A percentile compares a stretch with the other conserved stretches of the same genome.
These are phyloP conservation scores for Calonectria montana DNA, from an alignment of 2,329 filamentous ascomycete genomes.

Conservation along the genomic window DNA sequence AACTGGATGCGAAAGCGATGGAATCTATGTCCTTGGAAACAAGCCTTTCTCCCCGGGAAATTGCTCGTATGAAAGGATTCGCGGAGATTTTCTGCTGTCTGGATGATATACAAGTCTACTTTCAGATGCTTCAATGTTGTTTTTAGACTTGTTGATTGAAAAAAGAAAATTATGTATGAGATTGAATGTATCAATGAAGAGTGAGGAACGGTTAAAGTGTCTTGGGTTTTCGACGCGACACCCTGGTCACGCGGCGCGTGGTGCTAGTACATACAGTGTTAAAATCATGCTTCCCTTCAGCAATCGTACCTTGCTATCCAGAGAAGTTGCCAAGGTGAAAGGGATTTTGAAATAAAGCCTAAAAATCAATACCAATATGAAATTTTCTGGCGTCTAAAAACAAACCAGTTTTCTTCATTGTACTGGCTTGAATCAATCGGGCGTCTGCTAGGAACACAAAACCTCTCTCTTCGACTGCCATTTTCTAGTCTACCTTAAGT, in stretches of 20 bases:
- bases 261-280: neutral
- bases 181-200: neutral
- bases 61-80: neutral
- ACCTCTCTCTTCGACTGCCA: too few relatives aligned
- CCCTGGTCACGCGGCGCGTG: neutral
- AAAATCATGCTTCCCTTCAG: neutral
- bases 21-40: neutral
- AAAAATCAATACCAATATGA: neutral
- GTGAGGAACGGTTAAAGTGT: neutral
- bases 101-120: neutral
- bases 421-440: too few relatives aligned
- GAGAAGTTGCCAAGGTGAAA: neutral
- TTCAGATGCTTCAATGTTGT: neutral
- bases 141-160: neutral
- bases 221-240: neutral
- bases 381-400: neutral
- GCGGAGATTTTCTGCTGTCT: too few relatives aligned
- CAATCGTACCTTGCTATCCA: neutral
- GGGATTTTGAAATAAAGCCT: neutral
- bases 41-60: too few relatives aligned
- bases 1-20: neutral
- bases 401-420: too few relatives aligned
- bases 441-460: too few relatives aligned
- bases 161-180: neutral
- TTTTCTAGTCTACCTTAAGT: neutral